phyloP scores from a whole-genome alignment of 768 basidiomycete species.

The Russula foetens region DNA sequence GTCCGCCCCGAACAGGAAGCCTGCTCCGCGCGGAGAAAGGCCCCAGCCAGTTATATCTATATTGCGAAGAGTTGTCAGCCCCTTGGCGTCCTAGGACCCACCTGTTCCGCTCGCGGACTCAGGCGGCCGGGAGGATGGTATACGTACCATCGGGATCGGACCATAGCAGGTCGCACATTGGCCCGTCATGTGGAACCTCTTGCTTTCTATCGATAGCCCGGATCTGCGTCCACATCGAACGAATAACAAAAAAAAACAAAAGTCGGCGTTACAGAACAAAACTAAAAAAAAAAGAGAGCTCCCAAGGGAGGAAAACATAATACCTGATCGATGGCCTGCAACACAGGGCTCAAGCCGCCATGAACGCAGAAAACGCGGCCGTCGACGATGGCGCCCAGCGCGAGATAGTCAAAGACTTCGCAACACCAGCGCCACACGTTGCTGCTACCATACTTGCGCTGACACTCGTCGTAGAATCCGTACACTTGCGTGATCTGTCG shows the following conservation, averaged over 20 bases:
- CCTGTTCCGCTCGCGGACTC: neutral
- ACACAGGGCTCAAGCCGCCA: constrained; percentile 87
- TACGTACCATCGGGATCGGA: constrained; percentile 91
- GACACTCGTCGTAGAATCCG: constrained; percentile 94
- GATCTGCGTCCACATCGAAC: constrained; percentile 43
- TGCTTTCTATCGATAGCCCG: constrained; percentile 92
- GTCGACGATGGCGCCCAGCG: constrained; percentile 92
- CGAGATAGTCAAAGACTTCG: constrained; percentile 96
- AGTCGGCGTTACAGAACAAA: constrained; percentile 10
- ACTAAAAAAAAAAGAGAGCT: too few species aligned
- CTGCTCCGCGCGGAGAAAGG: constrained; percentile 94
- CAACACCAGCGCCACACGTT: constrained; percentile 99
- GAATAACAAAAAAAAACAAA: neutral
- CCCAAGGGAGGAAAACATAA: too few species aligned
- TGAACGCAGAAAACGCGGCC: constrained; percentile 97
- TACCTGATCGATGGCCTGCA: constrained; percentile 86
- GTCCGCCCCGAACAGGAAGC: constrained; percentile 90
- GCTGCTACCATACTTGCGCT: constrained; percentile 86
- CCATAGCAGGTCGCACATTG: constrained; percentile 99
- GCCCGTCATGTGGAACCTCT: constrained; percentile 96
- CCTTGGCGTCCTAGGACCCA: too few species aligned
- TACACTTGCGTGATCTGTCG: constrained; percentile 96
- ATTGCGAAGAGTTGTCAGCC: neutral
- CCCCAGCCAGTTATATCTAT: constrained; percentile 92
- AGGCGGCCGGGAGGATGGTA: neutral